phyloP scores from a whole-genome alignment of 129 eudicot species.

The Apium graveolens region DNA sequence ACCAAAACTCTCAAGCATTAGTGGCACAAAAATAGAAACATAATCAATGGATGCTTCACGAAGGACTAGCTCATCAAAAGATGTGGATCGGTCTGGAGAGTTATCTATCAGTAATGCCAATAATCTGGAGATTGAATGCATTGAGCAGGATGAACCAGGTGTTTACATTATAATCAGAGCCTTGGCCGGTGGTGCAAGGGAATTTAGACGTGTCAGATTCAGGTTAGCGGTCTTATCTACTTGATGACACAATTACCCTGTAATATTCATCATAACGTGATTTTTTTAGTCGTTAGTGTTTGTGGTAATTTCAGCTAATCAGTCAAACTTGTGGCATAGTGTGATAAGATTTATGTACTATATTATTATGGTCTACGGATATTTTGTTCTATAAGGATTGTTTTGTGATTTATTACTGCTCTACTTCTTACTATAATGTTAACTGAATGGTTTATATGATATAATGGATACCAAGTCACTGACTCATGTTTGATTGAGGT shows the following conservation, averaged over 20 bases:
- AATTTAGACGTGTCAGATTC: slow-evolving; percentile 95
- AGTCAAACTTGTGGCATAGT: no score
- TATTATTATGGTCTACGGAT: no score
- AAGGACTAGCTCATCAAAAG: slow-evolving; percentile 66
- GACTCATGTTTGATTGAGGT: slow-evolving; percentile 40
- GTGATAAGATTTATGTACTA: neutral
- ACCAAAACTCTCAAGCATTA: slow-evolving; percentile 59
- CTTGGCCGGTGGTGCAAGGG: slow-evolving; percentile 71
- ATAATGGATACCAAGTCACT: slow-evolving; percentile 14
- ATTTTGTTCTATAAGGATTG: neutral
- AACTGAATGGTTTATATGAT: neutral
- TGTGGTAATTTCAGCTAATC: no score
- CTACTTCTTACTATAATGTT: neutral
- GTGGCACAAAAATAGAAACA: slow-evolving; percentile 71
- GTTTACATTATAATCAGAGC: slow-evolving; percentile 87
- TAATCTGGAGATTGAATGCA: slow-evolving; percentile 84
- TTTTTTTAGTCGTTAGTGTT: neutral
- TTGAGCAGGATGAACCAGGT: slow-evolving; percentile 91
- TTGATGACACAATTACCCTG: neutral
- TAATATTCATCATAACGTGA: no score
- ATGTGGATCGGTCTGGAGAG: slow-evolving; percentile 71
- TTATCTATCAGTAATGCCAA: slow-evolving; percentile 81
- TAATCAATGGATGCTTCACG: slow-evolving; percentile 68
- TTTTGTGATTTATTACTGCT: neutral
- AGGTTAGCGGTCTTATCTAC: slow-evolving; percentile 34